Base-by-base conservation (phyloP, 192 early-diverging fungal species). In the Coemansia umbellata region DNA sequence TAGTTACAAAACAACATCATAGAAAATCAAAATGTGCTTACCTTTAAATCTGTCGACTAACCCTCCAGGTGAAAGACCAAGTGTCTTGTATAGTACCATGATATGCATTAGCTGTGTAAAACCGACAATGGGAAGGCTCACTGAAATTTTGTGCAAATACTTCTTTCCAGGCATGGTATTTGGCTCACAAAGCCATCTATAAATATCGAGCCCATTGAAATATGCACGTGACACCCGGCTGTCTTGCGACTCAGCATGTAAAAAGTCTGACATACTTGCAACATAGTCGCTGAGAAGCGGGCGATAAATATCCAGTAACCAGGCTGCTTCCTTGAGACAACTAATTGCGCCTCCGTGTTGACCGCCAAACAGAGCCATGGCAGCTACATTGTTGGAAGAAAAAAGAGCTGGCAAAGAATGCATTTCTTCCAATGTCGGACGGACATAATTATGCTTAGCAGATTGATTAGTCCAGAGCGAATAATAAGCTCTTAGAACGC, bases 291-390 rank as follows among this genome's bases (percentile, higher is more conserved):
- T 64, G 2, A 90, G 78, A 39, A 92, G 59, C 37, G 85, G 78
- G 36, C 82, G 73, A 67, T 93, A 94, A 33, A 88, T 85, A 33
- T 78, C 74, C 54, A 85, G 82, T 26, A 91, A 78, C 47, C 78
- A 78, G 7, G 79, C 78, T 7, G 91, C 72, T 67, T 97, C 93
- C 51, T 86, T 82, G 70, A 97, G 82, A 72, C 89, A 91, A 45
- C 87, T 87, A 47, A 83, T 81, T 17, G 85, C 81, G 50, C 87
- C 89, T 47, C 88, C 91, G 40, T 89, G 91, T 63, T 97, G 91
- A 33, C 94, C 94, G 47, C 94, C 94, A 83, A 97, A 97, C 55
- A 94, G 78, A 22, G 91, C 91, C 55, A 90, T 84, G 13, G 85
- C 50, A 47, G 68, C 59, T 31, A 81, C 77, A 9, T 73, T 74